Evolutionary conservation across 371 early-diverging fungal genomes (phyloP).

Genomic region (Mortierella sp.): DNA sequence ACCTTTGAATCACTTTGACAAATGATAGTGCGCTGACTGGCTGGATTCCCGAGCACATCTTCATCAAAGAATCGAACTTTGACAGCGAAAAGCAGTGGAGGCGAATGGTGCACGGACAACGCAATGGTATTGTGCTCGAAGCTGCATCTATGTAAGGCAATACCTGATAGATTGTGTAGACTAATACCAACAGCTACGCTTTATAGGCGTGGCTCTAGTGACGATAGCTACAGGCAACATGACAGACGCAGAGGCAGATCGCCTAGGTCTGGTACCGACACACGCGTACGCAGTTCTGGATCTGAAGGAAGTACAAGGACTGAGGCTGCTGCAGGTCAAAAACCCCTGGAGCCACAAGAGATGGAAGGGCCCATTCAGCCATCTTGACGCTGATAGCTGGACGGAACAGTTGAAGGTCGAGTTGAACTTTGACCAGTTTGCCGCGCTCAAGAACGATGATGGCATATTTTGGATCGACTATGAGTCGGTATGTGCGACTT

Average conservation of each 20-base stretch:
- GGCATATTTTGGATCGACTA: slow-evolving; percentile 91
- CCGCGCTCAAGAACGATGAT: slow-evolving; percentile 61
- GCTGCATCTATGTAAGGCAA: neutral
- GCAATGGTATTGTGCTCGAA: slow-evolving; percentile 66
- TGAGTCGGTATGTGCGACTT: slow-evolving; percentile 79
- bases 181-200: slow-evolving; percentile 25
- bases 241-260: slow-evolving; percentile 72
- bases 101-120: slow-evolving; percentile 74
- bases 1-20: too few species aligned
- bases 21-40: slow-evolving; percentile 83
- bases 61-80: slow-evolving; percentile 80
- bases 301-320: slow-evolving; percentile 57
- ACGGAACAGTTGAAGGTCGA: slow-evolving; percentile 71
- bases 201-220: slow-evolving; percentile 67
- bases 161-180: neutral
- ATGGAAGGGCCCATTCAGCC: slow-evolving; percentile 88
- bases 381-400: slow-evolving; percentile 78
- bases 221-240: slow-evolving; percentile 81
- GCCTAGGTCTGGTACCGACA: slow-evolving; percentile 83
- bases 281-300: slow-evolving; percentile 92
- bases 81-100: slow-evolving; percentile 79
- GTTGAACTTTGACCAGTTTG: slow-evolving; percentile 77
- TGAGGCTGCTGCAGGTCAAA: slow-evolving; percentile 68
- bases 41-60: slow-evolving; percentile 94
- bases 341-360: slow-evolving; percentile 94